Evolutionary conservation across 1,284 basidiomycete species (phyloP).

Genomic region (Apiotrichum siamense): DNA sequence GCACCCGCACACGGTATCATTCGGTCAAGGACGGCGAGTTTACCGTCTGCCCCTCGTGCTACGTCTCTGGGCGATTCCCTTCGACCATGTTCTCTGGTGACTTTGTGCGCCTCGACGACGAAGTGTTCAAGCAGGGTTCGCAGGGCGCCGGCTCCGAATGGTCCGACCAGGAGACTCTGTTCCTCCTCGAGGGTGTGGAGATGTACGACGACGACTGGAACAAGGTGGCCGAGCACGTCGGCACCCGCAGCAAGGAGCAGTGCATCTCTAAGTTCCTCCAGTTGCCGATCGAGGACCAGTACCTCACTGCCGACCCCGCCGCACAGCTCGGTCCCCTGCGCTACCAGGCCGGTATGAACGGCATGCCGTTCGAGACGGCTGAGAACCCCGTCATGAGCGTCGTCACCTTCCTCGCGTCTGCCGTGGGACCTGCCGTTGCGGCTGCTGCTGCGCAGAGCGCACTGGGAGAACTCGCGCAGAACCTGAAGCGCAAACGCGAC

Average conservation of each 20-base stretch:
- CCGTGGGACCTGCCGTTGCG: slow-evolving; percentile 84
- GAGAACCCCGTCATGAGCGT: slow-evolving; percentile 99
- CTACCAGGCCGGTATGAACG: slow-evolving; percentile 52
- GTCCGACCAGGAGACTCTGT: slow-evolving; percentile 83
- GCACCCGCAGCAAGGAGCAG: slow-evolving; percentile 82
- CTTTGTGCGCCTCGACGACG: slow-evolving; percentile 80
- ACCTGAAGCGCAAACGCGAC: slow-evolving; percentile 59
- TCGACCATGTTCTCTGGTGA: slow-evolving; percentile 94
- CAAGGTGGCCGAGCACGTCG: slow-evolving; percentile 84
- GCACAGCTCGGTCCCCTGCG: slow-evolving; percentile 66
- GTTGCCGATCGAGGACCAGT: slow-evolving; percentile 93
- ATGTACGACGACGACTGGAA: slow-evolving; percentile 99
- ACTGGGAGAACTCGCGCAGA: slow-evolving; percentile 57
- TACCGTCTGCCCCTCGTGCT: slow-evolving; percentile 82
- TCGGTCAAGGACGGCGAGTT: slow-evolving; percentile 83
- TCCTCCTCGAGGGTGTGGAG: slow-evolving; percentile 89
- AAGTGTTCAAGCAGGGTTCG: slow-evolving; percentile 51
- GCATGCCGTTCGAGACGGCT: slow-evolving; percentile 84
- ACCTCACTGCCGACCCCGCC: slow-evolving; percentile 50
- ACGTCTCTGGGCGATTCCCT: slow-evolving; percentile 93
- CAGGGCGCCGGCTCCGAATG: slow-evolving; percentile 62
- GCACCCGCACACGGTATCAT: slow-evolving; percentile 82
- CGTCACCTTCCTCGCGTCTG: slow-evolving; percentile 90
- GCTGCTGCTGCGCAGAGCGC: slow-evolving; percentile 90
- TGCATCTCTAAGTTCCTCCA: slow-evolving; percentile 94